Evolutionary conservation across 1,284 basidiomycete species (phyloP).

Genomic region (Cryptococcus neoformans): DNA sequence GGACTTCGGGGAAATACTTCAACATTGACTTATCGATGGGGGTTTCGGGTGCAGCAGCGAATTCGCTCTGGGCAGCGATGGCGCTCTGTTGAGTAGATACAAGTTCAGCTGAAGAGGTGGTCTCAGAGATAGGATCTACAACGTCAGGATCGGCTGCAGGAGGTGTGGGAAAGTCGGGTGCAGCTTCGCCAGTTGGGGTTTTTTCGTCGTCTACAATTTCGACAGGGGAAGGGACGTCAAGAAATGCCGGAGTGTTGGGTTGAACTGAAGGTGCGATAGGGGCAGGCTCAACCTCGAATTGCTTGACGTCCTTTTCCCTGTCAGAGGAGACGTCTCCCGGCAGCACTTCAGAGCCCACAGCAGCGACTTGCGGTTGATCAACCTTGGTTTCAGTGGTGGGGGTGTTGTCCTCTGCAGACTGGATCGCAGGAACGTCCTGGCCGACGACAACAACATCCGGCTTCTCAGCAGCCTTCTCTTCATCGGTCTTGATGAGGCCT

Average conservation of each 20-base stretch:
- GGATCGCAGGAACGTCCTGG: neutral
- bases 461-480: neutral
- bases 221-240: neutral
- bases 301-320: constrained; percentile 14
- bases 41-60: constrained; percentile 7
- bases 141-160: constrained; percentile 22
- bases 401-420: neutral
- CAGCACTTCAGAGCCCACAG: constrained; percentile 1
- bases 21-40: constrained; percentile 27
- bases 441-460: neutral
- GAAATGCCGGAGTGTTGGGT: neutral
- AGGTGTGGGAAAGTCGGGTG: constrained; percentile 22
- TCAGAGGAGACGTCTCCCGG: neutral
- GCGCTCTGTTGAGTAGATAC: neutral
- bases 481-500: neutral
- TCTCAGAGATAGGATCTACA: constrained; percentile 10
- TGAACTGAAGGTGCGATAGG: constrained; percentile 21
- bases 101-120: neutral
- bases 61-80: neutral
- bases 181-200: constrained; percentile 2
- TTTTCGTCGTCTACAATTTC: constrained; percentile 6
- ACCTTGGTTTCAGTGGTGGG: neutral
- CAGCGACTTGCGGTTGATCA: constrained; percentile 6
- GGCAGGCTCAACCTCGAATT: constrained; percentile 40
- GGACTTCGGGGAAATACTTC: constrained; percentile 40